Evolutionary conservation across 306 rosid genomes (phyloP), one percentile per base, ranked within the genome.

Genomic region (Fagus crenata): DNA sequence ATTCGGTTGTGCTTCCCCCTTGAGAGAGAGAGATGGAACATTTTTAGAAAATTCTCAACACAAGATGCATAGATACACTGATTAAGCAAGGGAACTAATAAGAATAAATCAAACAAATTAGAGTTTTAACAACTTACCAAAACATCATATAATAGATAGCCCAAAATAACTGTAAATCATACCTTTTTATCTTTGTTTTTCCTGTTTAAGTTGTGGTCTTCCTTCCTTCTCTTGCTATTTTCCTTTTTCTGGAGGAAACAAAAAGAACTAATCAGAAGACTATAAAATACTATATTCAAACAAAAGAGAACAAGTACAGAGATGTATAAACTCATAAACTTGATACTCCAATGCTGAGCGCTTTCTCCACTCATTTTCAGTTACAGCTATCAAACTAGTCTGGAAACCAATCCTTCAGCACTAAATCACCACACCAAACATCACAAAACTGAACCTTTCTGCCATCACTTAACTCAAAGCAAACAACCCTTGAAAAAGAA

Each of bases 211-310:
- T 87, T 93, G 71, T 87, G 97, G 17, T 89, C 97, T 73, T 95
- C 97, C 90, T 95, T 95, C 89, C 99, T 87, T 85, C 97, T 91
- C 89, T 90, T 95, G 96, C 96, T 95, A 83, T 88, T 90, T 80
- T 90, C 96, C 82, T 95, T 95, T 90, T 92, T 95, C 99, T 95
- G 90, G 64, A 65, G 68, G 72, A 85, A 75, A 51, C 36, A 46
- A 67, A 71, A 78, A 33, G 13, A 74, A 71, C 55, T 75, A 67
- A 56, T 58, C 28, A 81, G 58, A 36, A 17, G 51, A 73, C 7
- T 13, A 2, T 35, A 14, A 13, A 35, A 37, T 68, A 8, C 67
- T 54, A 74, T 74, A 73, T 5, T 60, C 67, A 32, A 60, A 60
- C 67, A 32, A 60, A 60, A 60, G 18, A 67, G 11, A 67, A 39